phyloP scores from a whole-genome alignment of 2,329 filamentous ascomycete species.

The Botryotinia calthae region DNA sequence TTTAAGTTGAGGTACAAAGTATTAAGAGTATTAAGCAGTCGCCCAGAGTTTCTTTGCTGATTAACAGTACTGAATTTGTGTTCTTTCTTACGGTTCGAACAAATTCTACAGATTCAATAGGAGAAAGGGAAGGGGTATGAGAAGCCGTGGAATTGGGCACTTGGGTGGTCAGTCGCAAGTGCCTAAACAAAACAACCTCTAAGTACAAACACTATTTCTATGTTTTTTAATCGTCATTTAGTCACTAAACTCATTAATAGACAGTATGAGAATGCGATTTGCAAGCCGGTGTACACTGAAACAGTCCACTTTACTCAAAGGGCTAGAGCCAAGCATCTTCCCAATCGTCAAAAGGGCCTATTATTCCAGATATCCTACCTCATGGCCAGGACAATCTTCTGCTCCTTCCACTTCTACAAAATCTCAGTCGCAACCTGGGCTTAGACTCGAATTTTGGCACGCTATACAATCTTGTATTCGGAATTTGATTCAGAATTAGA shows the following conservation, averaged over 20 bases:
- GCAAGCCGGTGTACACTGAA: neutral
- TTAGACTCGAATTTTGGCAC: neutral
- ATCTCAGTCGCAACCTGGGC: neutral
- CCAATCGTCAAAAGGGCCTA: neutral
- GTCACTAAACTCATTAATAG: neutral
- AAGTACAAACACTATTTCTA: neutral
- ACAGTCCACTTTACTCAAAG: neutral
- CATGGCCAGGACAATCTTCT: neutral
- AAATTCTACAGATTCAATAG: rapidly evolving
- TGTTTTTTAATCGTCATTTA: neutral
- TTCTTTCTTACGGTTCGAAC: neutral
- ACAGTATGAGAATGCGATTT: neutral
- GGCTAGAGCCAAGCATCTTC: neutral
- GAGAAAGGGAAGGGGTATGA: neutral
- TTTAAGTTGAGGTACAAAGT: neutral
- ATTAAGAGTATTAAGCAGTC: neutral
- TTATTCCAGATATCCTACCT: neutral
- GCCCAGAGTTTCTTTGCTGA: neutral
- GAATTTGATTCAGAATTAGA: neutral
- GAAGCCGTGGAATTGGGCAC: neutral
- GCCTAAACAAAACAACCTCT: neutral
- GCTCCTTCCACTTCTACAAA: neutral
- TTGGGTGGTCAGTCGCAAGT: neutral
- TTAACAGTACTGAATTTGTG: neutral
- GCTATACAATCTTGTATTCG: too few species aligned